Base-by-base conservation (phyloP, 1,284 basidiomycete species). In the Gymnopus androsaceus region DNA sequence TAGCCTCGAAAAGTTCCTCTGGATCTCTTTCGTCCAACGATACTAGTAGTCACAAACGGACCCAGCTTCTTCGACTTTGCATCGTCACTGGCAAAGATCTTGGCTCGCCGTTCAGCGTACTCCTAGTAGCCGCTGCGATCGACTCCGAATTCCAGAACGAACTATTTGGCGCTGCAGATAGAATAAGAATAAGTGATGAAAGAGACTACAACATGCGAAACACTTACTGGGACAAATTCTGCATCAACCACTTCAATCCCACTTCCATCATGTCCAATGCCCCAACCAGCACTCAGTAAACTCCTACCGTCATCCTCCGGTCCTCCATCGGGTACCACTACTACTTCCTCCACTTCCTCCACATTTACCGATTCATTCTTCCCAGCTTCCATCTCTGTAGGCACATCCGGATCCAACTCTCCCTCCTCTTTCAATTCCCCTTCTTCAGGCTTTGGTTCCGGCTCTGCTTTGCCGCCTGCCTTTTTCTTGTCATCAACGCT, bases 261-360 rank as follows among this genome's bases (percentile, higher is more conserved):
- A 63, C 84, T 84, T 27, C 88, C 88, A 58, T 89, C 87, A 62
- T 90, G 88, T 4, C 84, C 83, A 60, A 80, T 83, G 33, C 87
- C 87, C 87, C 87, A 90, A 0, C 82, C 81, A 17, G 81, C 82
- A 68, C 87, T 90, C 38, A 81, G 72, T 61, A 88, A 66, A 19
- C 77, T 73, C 53, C 84, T 71, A 23, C 85, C 85, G 64, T 88
- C 89, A 37, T 83, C 80, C 34, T 81, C 78, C 19, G 51, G 41
- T 15, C 46, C 46, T 12, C 17, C 30, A 21, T 53, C 51, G 19
- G 31, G 41, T 31, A 41, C 36, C 2, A 15, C 45, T 33, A 6
- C 23, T 27, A 44, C 38, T 25, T 46, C 51, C 8, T 37, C 21
- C 7, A 21, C n/a, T 25, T 41, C 37, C 9, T 51, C 51, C 19